Percentiles rank a stretch among this genome's conserved stretches.
Conservation (phyloP, 345 rosid species). For the Viola odorata region DNA sequence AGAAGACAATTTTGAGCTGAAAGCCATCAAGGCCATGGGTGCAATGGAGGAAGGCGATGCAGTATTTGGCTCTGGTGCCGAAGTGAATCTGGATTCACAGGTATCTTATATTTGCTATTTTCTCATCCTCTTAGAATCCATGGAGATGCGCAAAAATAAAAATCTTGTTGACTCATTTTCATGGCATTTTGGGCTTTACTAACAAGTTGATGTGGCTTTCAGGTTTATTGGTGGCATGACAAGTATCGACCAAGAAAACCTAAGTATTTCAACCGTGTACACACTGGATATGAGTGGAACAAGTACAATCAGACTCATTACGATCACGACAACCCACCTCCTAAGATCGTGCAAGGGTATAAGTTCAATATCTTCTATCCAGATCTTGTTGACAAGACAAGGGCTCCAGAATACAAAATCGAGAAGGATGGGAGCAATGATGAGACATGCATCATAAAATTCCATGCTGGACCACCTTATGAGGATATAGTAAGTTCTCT, state of each 20-base stretch:
- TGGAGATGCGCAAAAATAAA: neutral
- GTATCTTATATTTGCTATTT: conserved; percentile 20
- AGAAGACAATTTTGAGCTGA: conserved; percentile 78
- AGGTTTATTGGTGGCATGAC: conserved; percentile 99
- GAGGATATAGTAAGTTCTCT: conserved; percentile 73
- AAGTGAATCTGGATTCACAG: conserved; percentile 91
- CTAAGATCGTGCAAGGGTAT: conserved; percentile 88
- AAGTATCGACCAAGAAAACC: conserved; percentile 95
- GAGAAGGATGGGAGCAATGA: conserved; percentile 74
- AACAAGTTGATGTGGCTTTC: conserved; percentile 15
- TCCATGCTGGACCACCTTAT: conserved; percentile 94
- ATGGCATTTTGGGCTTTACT: neutral
- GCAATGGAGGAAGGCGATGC: conserved; percentile 96
- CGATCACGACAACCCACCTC: conserved; percentile 97
- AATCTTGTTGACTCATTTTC: neutral
- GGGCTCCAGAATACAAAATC: conserved; percentile 71
- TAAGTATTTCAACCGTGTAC: conserved; percentile 91
- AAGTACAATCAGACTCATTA: conserved; percentile 91
- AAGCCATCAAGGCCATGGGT: conserved; percentile 94
- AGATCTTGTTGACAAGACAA: conserved; percentile 79
- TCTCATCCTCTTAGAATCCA: too few species aligned
- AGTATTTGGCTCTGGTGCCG: conserved; percentile 83
- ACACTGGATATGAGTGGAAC: conserved; percentile 98
- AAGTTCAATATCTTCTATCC: conserved; percentile 95
- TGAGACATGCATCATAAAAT: conserved; percentile 83